phyloP scores from a whole-genome alignment of 164 flowering plant genomes.

The Vitis vinifera region DNA sequence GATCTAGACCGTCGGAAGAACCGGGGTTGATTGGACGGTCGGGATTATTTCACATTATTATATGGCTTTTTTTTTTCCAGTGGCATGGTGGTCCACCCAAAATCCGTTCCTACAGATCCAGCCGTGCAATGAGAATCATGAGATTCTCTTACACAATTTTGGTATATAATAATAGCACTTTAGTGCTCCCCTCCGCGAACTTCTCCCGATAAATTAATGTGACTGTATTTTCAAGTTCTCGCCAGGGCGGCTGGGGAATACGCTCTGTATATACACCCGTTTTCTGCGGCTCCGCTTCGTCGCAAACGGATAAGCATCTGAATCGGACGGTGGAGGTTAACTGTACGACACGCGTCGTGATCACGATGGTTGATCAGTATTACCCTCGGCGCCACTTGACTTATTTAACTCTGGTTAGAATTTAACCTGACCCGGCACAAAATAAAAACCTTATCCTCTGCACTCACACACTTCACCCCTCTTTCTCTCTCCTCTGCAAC shows the following conservation, averaged over 20 bases:
- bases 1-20: conserved; percentile 9
- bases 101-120: conserved; percentile 38
- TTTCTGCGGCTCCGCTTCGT: conserved; percentile 53
- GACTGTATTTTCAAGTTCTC: background rate
- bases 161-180: conserved; percentile 20
- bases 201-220: background rate
- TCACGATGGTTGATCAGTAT: conserved; percentile 10
- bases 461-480: conserved; percentile 10
- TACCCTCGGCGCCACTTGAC: background rate
- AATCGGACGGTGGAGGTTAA: too few relatives aligned
- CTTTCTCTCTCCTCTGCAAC: conserved; percentile 21
- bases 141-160: conserved; percentile 33
- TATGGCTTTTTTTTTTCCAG: background rate
- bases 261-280: conserved; percentile 15
- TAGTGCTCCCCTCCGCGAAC: conserved; percentile 1
- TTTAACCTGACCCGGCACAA: conserved; percentile 16
- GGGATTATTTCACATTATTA: conserved; percentile 29
- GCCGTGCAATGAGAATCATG: conserved; percentile 48
- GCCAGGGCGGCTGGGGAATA: background rate
- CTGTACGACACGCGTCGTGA: conserved; percentile 21
- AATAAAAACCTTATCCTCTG: conserved; percentile 31
- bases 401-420: conserved; percentile 29
- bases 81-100: conserved; percentile 22
- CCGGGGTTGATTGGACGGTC: conserved; percentile 34
- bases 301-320: conserved; percentile 37